Evolutionary conservation across 495 filamentous ascomycete genomes (phyloP), one percentile per base, ranked within the genome.

Genomic region (Aspergillus sclerotioniger): DNA sequence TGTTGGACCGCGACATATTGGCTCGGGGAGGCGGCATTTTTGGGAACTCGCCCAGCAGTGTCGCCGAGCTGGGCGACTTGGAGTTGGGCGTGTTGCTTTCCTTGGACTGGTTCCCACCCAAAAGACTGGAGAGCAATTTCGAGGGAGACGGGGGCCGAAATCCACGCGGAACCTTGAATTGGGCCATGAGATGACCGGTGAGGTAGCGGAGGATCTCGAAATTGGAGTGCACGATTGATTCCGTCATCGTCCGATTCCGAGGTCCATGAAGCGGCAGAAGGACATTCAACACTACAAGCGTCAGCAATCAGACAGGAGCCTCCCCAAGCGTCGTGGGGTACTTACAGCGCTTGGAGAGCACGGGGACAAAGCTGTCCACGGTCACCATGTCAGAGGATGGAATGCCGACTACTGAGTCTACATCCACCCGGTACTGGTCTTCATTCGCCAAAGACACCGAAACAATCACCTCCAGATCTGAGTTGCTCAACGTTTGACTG

Each of bases 71-170:
- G 66, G 77, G 62, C 66, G 57, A 58, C 56, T 78, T 79, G 12
- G 69, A 47, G 8, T 62, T 70, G 3, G 72, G 63, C 0, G 62
- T 61, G 44, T 66, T 49, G 20, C 47, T 67, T 1, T 79, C 76
- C 35, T 67, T 70, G 39, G 67, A 57, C 48, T 74, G 76, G 32
- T 74, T 81, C 17, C 83, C 82, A 47, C 84, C 83, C 31, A 96
- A 76, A 51, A 98, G 81, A 62, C 82, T 94, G 0, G 92, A 94
- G 25, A 98, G 80, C 64, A 97, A 73, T 70, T 98, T 98, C 35
- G 93, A 90, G 0, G 94, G 93, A 9, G 92, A 96, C 10, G 86
- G 82, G 10, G 89, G 86, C 19, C 91, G 81, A 62, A 90, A 87
- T 0, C 79, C 62, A 64, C 80, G 59, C 58, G 79, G 59, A 62